Evolutionary conservation across 495 filamentous ascomycete genomes (phyloP).

Genomic region (Talaromyces proteolyticus): DNA sequence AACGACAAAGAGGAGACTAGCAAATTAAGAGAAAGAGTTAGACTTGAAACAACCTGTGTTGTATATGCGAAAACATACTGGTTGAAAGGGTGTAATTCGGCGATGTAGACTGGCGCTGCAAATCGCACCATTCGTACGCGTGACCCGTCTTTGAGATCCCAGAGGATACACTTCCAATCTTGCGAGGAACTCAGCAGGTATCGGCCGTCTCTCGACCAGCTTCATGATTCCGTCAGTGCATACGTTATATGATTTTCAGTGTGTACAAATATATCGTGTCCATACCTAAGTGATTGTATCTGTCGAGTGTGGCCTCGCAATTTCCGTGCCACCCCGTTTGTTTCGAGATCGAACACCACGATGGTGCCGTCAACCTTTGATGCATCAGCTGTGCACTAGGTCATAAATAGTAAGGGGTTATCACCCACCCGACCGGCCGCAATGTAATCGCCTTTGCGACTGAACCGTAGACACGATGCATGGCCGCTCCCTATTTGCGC

Average conservation of each 20-base stretch:
- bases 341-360: conserved; percentile 94
- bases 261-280: too few species aligned
- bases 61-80: conserved; percentile 58
- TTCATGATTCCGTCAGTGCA: too few species aligned
- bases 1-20: conserved; percentile 72
- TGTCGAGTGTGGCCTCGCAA: conserved; percentile 85
- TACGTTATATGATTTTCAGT: neutral
- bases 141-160: conserved; percentile 78
- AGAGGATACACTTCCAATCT: conserved; percentile 92
- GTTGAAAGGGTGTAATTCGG: conserved; percentile 87
- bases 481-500: conserved; percentile 50
- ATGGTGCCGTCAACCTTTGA: conserved; percentile 77
- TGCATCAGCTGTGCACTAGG: conserved; percentile 7
- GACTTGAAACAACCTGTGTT: neutral
- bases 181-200: conserved; percentile 94
- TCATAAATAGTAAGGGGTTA: conserved; percentile 4
- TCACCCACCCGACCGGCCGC: conserved; percentile 75
- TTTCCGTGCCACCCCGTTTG: conserved; percentile 90
- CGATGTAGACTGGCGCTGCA: conserved; percentile 88
- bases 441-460: conserved; percentile 86
- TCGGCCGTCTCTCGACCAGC: conserved; percentile 87
- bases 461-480: conserved; percentile 77
- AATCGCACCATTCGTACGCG: conserved; percentile 71
- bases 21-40: neutral
- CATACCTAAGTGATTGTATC: conserved; percentile 76